Conservation (phyloP, 371 early-diverging fungal species). For the Funneliformis caledonium region DNA sequence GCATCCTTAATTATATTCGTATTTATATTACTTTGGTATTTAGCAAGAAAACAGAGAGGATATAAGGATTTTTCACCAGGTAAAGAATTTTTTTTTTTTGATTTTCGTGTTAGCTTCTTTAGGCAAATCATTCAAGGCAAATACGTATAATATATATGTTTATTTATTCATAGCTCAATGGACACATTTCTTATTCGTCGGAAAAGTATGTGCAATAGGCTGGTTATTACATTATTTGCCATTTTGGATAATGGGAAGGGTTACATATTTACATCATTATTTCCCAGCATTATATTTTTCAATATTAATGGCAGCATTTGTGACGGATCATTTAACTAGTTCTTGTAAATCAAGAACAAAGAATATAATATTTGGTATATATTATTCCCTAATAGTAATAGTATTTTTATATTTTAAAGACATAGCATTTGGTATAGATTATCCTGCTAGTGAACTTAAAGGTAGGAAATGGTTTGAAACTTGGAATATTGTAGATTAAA, state of each 20-base stretch:
- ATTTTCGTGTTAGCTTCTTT: neutral
- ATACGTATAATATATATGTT: neutral
- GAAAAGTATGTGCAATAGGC: constrained; percentile 79
- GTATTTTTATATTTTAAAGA: constrained; percentile 83
- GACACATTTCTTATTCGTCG: constrained; percentile 73
- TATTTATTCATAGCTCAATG: constrained; percentile 59
- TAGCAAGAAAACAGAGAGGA: constrained; percentile 72
- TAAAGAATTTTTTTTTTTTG: constrained; percentile 35
- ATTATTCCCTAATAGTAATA: constrained; percentile 53
- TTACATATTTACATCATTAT: constrained; percentile 98
- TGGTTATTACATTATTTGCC: constrained; percentile 98
- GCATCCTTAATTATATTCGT: constrained; percentile 65
- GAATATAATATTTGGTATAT: constrained; percentile 52
- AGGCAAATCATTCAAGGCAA: too few relatives aligned
- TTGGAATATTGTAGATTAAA: constrained; percentile 61
- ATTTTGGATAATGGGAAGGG: constrained; percentile 98
- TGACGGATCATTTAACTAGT: constrained; percentile 73
- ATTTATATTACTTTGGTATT: constrained; percentile 55
- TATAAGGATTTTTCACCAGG: constrained; percentile 62
- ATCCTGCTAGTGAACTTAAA: constrained; percentile 64
- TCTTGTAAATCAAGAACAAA: constrained; percentile 43
- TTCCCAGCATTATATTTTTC: constrained; percentile 98
- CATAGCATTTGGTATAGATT: constrained; percentile 86
- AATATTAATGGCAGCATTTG: constrained; percentile 72
- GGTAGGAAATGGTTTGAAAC: constrained; percentile 57